phyloP scores from a whole-genome alignment of 148 eudicot genomes.

The Persicaria tinctoria region DNA sequence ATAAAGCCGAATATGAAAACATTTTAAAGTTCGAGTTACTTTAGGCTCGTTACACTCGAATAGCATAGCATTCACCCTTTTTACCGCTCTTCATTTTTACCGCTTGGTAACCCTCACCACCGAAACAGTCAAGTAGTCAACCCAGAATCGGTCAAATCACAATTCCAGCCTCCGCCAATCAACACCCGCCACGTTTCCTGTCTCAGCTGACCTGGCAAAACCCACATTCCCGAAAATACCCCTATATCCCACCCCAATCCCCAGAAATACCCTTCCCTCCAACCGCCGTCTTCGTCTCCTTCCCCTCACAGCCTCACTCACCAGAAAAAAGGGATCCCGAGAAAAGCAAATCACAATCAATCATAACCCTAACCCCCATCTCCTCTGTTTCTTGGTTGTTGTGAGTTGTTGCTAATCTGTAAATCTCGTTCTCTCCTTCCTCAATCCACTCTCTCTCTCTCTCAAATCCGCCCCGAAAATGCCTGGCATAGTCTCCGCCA shows the following conservation, averaged over 20 bases:
- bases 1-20: no score
- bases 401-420: not conserved
- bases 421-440: constrained; percentile 4
- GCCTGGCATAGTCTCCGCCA: constrained; percentile 61
- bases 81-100: not conserved
- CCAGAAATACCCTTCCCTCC: not conserved
- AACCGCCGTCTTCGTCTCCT: constrained; percentile 6
- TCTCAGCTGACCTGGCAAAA: constrained; percentile 3
- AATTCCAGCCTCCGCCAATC: not conserved
- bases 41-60: no score
- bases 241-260: not conserved
- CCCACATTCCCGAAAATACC: not conserved
- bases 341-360: constrained; percentile 3
- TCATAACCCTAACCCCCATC: not conserved
- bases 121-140: not conserved
- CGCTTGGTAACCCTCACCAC: not conserved
- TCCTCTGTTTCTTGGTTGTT: not conserved
- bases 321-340: not conserved
- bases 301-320: not conserved
- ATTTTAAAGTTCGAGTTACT: no score
- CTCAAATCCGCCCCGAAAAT: constrained; percentile 12
- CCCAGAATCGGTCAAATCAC: not conserved
- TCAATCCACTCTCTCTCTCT: no score
- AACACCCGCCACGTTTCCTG: not conserved
- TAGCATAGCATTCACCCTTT: no score